These are phyloP conservation scores for Areca catechu DNA, from an alignment of 176 grass and related monocot genomes.

Conservation along the genomic window DNA sequence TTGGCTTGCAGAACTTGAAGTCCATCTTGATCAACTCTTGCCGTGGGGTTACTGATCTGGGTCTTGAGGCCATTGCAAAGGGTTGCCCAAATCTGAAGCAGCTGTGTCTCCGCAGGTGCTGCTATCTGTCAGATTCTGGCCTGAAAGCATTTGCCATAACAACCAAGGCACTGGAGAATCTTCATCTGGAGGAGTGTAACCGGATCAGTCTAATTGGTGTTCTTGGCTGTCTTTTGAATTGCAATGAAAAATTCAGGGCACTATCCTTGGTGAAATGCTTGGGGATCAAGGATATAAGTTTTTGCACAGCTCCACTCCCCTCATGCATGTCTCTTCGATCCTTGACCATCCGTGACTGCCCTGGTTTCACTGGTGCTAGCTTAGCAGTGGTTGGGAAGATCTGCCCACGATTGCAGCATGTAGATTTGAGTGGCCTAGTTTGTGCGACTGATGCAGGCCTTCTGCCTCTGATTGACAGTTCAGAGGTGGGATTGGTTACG, in stretches of 20 bases:
- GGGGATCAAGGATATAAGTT: conserved; percentile 67
- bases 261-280: conserved; percentile 74
- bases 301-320: conserved; percentile 47
- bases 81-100: conserved; percentile 69
- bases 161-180: conserved; percentile 44
- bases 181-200: conserved; percentile 80
- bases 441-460: conserved; percentile 62
- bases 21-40: conserved; percentile 51
- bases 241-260: conserved; percentile 60
- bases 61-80: conserved; percentile 55
- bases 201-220: conserved; percentile 56
- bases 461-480: conserved; percentile 66
- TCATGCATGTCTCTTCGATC: conserved; percentile 56
- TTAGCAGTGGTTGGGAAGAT: conserved; percentile 67
- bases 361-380: conserved; percentile 70
- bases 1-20: conserved; percentile 75
- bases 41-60: conserved; percentile 64
- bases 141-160: conserved; percentile 53
- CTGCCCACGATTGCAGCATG: conserved; percentile 71
- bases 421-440: conserved; percentile 59
- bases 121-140: conserved; percentile 53
- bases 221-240: conserved; percentile 59
- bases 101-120: conserved; percentile 53
- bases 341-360: conserved; percentile 69
- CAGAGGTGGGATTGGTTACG: conserved; percentile 39